Base-by-base conservation (phyloP, 2,329 filamentous ascomycete genomes). In the Coniochaeta sp. region DNA sequence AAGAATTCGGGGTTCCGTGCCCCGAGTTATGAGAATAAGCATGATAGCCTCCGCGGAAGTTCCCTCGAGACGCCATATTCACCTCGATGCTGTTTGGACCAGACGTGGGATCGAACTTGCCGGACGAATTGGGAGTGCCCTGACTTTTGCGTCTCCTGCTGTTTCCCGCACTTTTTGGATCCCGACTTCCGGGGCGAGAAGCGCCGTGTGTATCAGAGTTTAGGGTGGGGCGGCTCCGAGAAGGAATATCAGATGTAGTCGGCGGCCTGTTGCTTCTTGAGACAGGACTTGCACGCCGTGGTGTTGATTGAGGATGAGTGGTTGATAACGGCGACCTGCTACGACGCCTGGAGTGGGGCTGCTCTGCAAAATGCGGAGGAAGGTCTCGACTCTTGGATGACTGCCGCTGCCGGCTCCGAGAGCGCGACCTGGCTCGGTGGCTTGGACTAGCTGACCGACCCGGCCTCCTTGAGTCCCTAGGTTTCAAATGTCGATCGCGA, bases 1-100 rank as follows among this genome's bases (percentile, higher is more conserved):
- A 77, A 17, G 72, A 72, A 54, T 68, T 71, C 6, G 74, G 76
- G 12, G 76, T 77, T n/a, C 73, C 77, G 44, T 73, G 71, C 1
- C 69, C 71, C 2, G 72, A 69, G 6, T 78, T 77, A 55, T 77
- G 75, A 4, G 72, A 68, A 64, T 75, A 76, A 22, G 66, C 63
- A 58, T 74, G 73, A 60, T 77, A 75, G n/a, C 74, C 73, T 59
- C 76, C 74, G 59, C 78, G 76, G 60, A 74, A 75, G 43, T 73
- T 71, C 33, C 75, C 74, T 50, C 79, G 73, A 16, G 76, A 74
- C 19, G 72, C 71, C 76, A 82, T 79, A 34, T 79, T 79, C 61
- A 81, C 78, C 65, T 83, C 80, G 43, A 79, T 71, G 57, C 79
- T 81, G 14, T 81, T 79, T 12, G 78, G 75, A 19, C 78, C 79